phyloP scores from a whole-genome alignment of 2,329 filamentous ascomycete species.

The Macrophomina tecta region DNA sequence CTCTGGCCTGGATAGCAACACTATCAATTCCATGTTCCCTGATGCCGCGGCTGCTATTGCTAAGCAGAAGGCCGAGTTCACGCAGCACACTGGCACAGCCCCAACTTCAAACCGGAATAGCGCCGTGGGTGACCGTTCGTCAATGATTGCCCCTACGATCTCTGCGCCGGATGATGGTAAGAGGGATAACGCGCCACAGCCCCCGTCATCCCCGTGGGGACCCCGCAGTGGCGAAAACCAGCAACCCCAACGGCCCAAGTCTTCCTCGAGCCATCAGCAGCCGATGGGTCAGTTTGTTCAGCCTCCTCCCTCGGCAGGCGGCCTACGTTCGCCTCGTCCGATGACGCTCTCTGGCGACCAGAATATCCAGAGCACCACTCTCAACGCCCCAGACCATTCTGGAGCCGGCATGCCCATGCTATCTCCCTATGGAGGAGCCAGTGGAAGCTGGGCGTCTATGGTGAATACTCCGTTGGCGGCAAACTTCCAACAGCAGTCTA shows the following conservation, averaged over 20 bases:
- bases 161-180: constrained; percentile 71
- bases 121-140: constrained; percentile 75
- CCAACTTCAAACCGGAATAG: constrained; percentile 95
- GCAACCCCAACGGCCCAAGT: constrained; percentile 72
- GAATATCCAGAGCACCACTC: constrained; percentile 82
- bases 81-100: constrained; percentile 88
- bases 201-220: constrained; percentile 83
- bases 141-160: constrained; percentile 76
- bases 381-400: constrained; percentile 74
- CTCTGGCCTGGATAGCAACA: constrained; percentile 89
- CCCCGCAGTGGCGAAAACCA: constrained; percentile 59
- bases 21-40: constrained; percentile 98
- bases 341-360: constrained; percentile 68
- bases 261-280: constrained; percentile 69
- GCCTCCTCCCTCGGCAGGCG: constrained; percentile 72
- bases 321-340: constrained; percentile 78
- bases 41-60: constrained; percentile 98
- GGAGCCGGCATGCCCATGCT: constrained; percentile 78
- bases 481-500: constrained; percentile 71
- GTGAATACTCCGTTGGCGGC: constrained; percentile 95
- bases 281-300: constrained; percentile 92
- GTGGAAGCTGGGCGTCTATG: constrained; percentile 98
- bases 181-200: constrained; percentile 66
- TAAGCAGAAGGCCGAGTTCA: constrained; percentile 96
- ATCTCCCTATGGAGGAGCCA: constrained; percentile 76